These are phyloP conservation scores for Volvariella volvacea DNA, from an alignment of 1,284 basidiomycete genomes.

Conservation along the genomic window DNA sequence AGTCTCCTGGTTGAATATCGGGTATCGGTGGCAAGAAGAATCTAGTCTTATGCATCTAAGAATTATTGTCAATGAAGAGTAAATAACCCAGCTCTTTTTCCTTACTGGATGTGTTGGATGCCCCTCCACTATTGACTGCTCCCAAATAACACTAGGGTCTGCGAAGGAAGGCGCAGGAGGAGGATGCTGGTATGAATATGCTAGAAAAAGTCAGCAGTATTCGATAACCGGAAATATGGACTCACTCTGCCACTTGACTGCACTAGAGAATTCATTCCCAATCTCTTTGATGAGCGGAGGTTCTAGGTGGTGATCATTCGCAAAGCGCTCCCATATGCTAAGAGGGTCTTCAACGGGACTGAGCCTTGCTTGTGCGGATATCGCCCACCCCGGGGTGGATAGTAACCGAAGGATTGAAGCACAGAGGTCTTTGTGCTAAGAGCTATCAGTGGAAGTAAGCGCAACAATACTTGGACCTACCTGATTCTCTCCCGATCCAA, in stretches of 20 bases:
- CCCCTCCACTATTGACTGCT: slow-evolving; percentile 49
- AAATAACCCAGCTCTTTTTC: background rate
- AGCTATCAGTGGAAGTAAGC: background rate
- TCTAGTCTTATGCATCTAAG: slow-evolving; percentile 48
- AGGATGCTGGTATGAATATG: slow-evolving; percentile 39
- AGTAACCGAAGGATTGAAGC: slow-evolving; percentile 18
- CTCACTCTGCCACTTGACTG: slow-evolving; percentile 44
- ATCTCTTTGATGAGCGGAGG: slow-evolving; percentile 30
- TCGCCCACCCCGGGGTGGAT: slow-evolving; percentile 17
- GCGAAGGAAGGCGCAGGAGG: slow-evolving; percentile 32
- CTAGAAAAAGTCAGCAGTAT: slow-evolving; percentile 17
- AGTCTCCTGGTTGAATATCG: slow-evolving; percentile 32
- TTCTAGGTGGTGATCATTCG: slow-evolving; percentile 26
- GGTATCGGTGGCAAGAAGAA: slow-evolving; percentile 39
- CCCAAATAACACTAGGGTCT: slow-evolving; percentile 44
- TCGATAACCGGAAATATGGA: background rate
- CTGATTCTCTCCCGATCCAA: slow-evolving; percentile 8
- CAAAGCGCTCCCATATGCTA: slow-evolving; percentile 37
- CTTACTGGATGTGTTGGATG: slow-evolving; percentile 48
- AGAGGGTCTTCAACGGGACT: slow-evolving; percentile 21
- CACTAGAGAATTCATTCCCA: slow-evolving; percentile 31
- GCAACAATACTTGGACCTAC: slow-evolving; percentile 16
- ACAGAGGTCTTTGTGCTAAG: background rate
- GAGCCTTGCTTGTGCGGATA: slow-evolving; percentile 15
- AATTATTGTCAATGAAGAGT: background rate